Evolutionary conservation across 2,329 filamentous ascomycete genomes (phyloP).

Genomic region (Ceratocystis cacaofunesta): DNA sequence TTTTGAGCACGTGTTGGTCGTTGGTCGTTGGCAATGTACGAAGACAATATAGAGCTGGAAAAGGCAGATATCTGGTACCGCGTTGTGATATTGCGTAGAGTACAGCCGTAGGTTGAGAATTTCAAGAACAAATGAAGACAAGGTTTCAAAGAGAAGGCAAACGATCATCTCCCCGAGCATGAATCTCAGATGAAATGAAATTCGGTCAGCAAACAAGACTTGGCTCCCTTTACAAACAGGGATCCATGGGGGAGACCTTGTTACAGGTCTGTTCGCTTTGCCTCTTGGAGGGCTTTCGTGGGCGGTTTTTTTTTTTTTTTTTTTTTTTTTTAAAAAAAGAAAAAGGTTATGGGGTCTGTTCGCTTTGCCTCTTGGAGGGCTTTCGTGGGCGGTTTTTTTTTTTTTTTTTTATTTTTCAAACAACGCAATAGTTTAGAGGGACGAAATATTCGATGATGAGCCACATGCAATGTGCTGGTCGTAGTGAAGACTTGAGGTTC

Average conservation of each 20-base stretch:
- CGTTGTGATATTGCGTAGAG: not conserved
- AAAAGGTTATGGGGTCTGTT: too few relatives aligned
- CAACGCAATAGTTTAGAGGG: not conserved
- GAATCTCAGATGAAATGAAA: constrained; percentile 17
- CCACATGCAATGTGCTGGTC: too few relatives aligned
- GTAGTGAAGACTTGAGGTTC: too few relatives aligned
- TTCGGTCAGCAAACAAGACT: constrained; percentile 12
- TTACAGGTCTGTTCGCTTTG: not conserved
- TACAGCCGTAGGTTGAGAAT: not conserved
- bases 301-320: not conserved
- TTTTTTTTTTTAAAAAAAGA: too few relatives aligned
- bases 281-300: not conserved
- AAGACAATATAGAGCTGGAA: not conserved
- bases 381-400: not conserved
- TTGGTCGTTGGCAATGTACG: not conserved
- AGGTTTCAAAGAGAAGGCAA: not conserved
- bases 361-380: not conserved
- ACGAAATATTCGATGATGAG: too few relatives aligned
- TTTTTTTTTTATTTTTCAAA: not conserved
- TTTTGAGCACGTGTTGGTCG: not conserved
- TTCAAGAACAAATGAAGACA: not conserved
- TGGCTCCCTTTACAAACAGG: constrained; percentile 11
- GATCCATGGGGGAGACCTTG: constrained; percentile 4
- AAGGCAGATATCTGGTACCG: not conserved
- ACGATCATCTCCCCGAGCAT: constrained; percentile 3